A percentile compares a stretch with the other conserved stretches of the same genome.
Evolutionary conservation across 306 rosid genomes (phyloP).

Genomic region (Sindora glabra): DNA sequence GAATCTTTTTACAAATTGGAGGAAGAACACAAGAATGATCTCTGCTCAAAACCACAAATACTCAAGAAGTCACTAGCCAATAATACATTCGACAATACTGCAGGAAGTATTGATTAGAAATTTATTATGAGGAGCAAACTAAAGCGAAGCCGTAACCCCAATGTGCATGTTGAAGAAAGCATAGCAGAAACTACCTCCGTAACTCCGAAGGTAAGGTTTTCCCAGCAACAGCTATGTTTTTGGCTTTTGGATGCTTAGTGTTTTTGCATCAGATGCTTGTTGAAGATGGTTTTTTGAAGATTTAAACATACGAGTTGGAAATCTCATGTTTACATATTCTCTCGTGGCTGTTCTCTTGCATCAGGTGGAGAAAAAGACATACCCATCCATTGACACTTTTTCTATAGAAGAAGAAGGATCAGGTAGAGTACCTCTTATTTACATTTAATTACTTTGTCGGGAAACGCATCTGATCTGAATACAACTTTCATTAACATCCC

Average conservation of each 20-base stretch:
- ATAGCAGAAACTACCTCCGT: conserved; percentile 7
- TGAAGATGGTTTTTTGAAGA: neutral
- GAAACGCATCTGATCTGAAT: neutral
- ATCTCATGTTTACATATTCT: neutral
- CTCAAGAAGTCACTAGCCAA: conserved; percentile 21
- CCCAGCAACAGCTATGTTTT: neutral
- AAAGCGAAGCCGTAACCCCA: conserved; percentile 21
- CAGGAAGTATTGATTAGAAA: conserved; percentile 21
- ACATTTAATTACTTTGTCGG: neutral
- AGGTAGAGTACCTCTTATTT: conserved; percentile 29
- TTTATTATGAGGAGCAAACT: conserved; percentile 11
- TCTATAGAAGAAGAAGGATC: conserved; percentile 65
- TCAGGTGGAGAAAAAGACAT: conserved; percentile 33
- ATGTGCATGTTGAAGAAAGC: conserved; percentile 7
- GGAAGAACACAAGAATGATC: conserved; percentile 20
- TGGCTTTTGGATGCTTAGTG: neutral
- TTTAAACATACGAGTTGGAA: neutral
- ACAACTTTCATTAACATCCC: conserved; percentile 6
- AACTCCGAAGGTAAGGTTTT: conserved; percentile 30
- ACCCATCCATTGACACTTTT: conserved; percentile 49
- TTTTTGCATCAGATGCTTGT: neutral
- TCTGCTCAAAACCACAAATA: conserved; percentile 10
- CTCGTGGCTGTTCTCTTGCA: conserved; percentile 27
- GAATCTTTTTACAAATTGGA: conserved; percentile 21
- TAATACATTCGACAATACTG: conserved; percentile 13